These are phyloP conservation scores for Stentor coeruleus DNA, from an alignment of 73 alveolate species.

Conservation along the genomic window DNA sequence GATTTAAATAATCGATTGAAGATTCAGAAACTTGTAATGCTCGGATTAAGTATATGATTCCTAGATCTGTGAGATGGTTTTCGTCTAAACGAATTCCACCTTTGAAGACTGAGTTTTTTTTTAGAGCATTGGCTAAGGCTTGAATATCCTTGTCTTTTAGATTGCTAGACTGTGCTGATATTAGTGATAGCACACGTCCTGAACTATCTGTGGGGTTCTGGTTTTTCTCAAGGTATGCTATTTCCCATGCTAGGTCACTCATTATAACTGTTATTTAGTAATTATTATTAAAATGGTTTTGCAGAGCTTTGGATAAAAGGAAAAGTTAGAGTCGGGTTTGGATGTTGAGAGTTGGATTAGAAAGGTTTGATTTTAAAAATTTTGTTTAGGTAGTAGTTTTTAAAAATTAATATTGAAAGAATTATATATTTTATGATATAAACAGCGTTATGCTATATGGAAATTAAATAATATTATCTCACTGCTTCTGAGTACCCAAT, in stretches of 20 bases:
- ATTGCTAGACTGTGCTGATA: background rate
- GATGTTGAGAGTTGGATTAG: too few relatives aligned
- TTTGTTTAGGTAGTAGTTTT: too few relatives aligned
- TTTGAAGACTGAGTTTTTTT: background rate
- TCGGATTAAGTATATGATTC: background rate
- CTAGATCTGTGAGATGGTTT: background rate
- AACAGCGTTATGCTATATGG: too few relatives aligned
- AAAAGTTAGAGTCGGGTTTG: too few relatives aligned
- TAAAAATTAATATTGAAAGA: too few relatives aligned
- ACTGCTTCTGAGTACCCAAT: too few relatives aligned
- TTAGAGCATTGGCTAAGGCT: background rate
- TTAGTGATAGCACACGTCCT: background rate
- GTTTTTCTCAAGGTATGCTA: background rate
- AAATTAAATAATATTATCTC: too few relatives aligned
- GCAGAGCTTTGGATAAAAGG: too few relatives aligned
- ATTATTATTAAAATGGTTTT: too few relatives aligned
- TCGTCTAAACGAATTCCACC: background rate
- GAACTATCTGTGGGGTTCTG: background rate
- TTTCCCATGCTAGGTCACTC: constrained; percentile 4
- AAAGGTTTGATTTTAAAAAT: too few relatives aligned
- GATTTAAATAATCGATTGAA: background rate
- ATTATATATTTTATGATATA: too few relatives aligned
- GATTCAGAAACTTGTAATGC: background rate
- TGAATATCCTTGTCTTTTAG: background rate
- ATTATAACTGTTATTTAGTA: too few relatives aligned